Evolutionary conservation across 305 asterid species (phyloP), one percentile per base, ranked within the genome.

Genomic region (Plantago rigida): DNA sequence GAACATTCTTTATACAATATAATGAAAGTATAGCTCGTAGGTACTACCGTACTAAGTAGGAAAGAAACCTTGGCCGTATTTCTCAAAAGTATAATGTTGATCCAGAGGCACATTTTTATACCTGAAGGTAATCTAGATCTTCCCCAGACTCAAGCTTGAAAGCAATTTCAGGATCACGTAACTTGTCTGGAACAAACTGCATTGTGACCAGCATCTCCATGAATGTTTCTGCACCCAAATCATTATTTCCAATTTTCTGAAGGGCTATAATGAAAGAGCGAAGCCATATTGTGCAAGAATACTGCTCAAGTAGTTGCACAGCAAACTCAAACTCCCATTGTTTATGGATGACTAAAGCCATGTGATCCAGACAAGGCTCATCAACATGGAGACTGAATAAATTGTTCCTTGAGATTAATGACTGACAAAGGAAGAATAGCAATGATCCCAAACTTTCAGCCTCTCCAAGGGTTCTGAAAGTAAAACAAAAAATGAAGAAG

Each of bases 251-350:
- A 42, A 85, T 74, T 74, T 77, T 83, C 75, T 81, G 81, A 64
- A 91, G 93, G 64, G 78, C 73, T 59, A 69, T 42, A 63, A 79
- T 76, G 55, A 88, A 75, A 59, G 98, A 86, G 51, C 84, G 90
- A 69, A 91, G 90, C 93, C 95, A 84, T 56, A 77, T 79, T 36
- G 79, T 76, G 84, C 96, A 84, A 5, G 93, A 75, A 73, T 82
- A 91, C 67, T 88, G 94, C 70, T 77, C 87, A 51, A 77, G 81
- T 53, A 87, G 83, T 72, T 75, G 78, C 75, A 73, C 63, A 7
- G 93, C 76, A 63, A 88, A 89, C 74, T 71, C 70, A 69, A 86
- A 91, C 82, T 91, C 93, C 98, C 96, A 91, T 62, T 80, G 78
- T 65, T 68, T 71, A 63, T 28, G 70, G 59, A 84, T 68, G 59